Percentiles rank a stretch among this genome's conserved stretches.
Conservation (phyloP, 305 asterid species). For the Rubia tinctorum region DNA sequence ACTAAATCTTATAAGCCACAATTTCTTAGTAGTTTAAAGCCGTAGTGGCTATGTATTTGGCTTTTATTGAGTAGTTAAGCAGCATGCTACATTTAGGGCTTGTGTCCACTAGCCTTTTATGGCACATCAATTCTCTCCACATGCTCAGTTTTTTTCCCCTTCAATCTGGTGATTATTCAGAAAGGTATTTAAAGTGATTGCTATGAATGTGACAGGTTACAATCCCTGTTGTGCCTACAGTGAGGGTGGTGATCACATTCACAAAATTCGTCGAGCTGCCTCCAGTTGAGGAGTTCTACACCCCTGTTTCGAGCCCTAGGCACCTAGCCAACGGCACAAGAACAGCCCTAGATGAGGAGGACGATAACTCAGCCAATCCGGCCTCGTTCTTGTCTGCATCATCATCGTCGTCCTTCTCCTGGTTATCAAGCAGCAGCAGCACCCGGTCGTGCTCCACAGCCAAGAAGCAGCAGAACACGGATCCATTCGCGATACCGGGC, state of each 20-base stretch:
- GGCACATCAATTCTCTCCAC: background rate
- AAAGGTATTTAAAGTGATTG: background rate
- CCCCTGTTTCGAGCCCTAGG: conserved; percentile 79
- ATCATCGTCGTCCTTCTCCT: conserved; percentile 30
- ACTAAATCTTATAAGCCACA: too few relatives aligned
- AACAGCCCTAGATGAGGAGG: conserved; percentile 28
- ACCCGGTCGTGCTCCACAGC: conserved; percentile 17
- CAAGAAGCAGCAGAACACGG: conserved; percentile 23
- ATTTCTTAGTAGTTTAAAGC: too few relatives aligned
- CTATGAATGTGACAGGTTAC: conserved; percentile 54
- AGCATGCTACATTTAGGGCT: background rate
- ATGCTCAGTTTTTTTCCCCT: too few relatives aligned
- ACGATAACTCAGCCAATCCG: conserved; percentile 19
- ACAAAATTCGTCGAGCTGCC: conserved; percentile 75
- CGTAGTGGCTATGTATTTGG: background rate
- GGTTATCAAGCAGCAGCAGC: conserved; percentile 47
- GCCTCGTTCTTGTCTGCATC: conserved; percentile 31
- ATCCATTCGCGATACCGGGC: conserved; percentile 70
- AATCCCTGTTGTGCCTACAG: conserved; percentile 95
- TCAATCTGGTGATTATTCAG: too few relatives aligned
- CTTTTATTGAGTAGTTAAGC: background rate
- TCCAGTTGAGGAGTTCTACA: conserved; percentile 67
- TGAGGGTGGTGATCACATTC: conserved; percentile 83
- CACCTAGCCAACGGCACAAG: conserved; percentile 28
- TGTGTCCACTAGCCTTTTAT: background rate